Conservation (phyloP, 495 filamentous ascomycete genomes). For the Hypoxylon fragiforme region DNA sequence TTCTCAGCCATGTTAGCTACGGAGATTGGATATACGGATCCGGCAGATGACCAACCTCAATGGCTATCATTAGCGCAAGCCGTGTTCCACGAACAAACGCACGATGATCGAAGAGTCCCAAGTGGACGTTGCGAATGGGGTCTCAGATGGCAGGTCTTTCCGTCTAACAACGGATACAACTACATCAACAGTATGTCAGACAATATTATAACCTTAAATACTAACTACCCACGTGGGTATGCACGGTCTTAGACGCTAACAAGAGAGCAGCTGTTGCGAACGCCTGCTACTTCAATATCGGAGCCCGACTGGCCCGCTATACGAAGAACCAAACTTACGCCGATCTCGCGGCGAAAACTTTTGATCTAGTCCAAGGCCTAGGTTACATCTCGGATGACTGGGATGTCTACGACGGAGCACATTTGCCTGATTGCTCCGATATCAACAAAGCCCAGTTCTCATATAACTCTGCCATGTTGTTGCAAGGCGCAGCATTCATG, state of each 20-base stretch:
- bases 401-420: conserved; percentile 55
- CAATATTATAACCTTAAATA: background rate
- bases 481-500: conserved; percentile 61
- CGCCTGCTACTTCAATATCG: conserved; percentile 66
- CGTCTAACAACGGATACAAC: conserved; percentile 72
- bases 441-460: conserved; percentile 53
- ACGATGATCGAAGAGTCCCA: conserved; percentile 61
- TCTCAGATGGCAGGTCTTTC: conserved; percentile 77
- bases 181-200: conserved; percentile 65
- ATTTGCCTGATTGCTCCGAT: conserved; percentile 43
- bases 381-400: conserved; percentile 47
- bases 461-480: conserved; percentile 62
- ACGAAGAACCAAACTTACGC: conserved; percentile 64
- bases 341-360: conserved; percentile 62
- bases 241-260: conserved; percentile 13
- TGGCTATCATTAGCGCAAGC: conserved; percentile 73
- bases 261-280: conserved; percentile 54
- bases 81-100: conserved; percentile 69
- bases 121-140: conserved; percentile 66
- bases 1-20: conserved; percentile 70
- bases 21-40: conserved; percentile 66
- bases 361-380: conserved; percentile 53
- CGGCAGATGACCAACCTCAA: conserved; percentile 55
- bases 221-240: background rate
- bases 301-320: conserved; percentile 61